Evolutionary conservation across 2,329 filamentous ascomycete species (phyloP).

Genomic region (Claviceps sp.): DNA sequence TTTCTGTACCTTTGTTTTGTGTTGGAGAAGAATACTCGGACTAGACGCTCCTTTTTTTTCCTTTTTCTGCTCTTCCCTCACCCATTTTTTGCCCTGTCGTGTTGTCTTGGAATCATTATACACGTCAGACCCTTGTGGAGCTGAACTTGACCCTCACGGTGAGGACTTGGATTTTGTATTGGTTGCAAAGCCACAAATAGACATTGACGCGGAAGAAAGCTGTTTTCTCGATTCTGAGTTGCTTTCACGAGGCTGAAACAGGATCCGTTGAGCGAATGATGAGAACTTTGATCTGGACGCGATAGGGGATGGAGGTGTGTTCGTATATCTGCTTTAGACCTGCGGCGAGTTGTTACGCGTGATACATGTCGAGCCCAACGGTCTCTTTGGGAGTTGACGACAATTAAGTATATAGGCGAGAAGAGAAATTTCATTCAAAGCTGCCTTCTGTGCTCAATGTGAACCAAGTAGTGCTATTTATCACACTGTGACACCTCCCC

Average conservation of each 20-base stretch:
- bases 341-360: neutral
- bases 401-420: no score
- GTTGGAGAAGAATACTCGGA: constrained; percentile 1
- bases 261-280: constrained; percentile 1
- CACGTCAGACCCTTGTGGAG: neutral
- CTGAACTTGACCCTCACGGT: neutral
- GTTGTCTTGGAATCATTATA: neutral
- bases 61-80: neutral
- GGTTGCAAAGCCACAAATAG: constrained; percentile 6
- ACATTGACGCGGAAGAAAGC: neutral
- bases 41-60: constrained; percentile 2
- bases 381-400: no score
- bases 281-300: neutral
- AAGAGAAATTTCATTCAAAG: no score
- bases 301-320: no score
- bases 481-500: no score
- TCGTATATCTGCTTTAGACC: no score
- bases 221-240: neutral
- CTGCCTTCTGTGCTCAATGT: no score
- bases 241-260: neutral
- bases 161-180: constrained; percentile 5
- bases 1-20: constrained; percentile 5
- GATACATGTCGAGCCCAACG: no score
- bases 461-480: no score
- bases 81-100: no score